Evolutionary conservation across 176 grass and related monocot species (phyloP).

Genomic region (Aegilops sharonensis): DNA sequence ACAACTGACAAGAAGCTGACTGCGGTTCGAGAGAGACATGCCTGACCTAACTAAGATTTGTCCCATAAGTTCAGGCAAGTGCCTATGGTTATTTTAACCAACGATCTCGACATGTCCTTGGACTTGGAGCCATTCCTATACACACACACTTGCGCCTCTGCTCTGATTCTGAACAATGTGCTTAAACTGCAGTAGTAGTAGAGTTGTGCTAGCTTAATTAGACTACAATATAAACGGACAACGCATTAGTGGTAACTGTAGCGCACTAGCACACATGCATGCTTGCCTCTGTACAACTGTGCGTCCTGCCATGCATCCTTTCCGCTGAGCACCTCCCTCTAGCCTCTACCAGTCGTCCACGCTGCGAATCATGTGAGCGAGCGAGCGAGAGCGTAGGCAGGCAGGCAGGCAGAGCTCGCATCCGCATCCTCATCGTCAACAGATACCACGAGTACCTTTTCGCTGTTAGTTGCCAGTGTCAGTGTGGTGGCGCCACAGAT

Average conservation of each 20-base stretch:
- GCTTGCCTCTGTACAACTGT: not conserved
- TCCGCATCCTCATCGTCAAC: not conserved
- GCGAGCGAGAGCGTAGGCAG: not conserved
- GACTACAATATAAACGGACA: no score
- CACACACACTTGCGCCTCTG: not conserved
- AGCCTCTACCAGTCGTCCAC: not conserved
- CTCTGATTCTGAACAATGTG: not conserved
- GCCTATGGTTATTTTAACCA: not conserved
- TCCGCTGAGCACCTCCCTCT: not conserved
- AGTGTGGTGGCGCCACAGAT: conserved; percentile 23
- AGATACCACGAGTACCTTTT: not conserved
- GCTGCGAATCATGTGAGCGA: conserved; percentile 26
- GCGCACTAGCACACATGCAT: not conserved
- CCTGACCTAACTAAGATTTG: not conserved
- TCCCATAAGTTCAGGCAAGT: not conserved
- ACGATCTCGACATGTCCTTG: not conserved
- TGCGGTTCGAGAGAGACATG: not conserved
- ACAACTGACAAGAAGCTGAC: not conserved
- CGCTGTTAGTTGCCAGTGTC: not conserved
- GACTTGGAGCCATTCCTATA: not conserved
- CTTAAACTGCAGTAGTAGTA: not conserved
- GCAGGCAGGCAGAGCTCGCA: not conserved
- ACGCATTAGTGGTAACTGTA: no score
- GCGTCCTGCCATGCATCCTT: not conserved
- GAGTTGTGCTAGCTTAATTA: no score